Evolutionary conservation across 495 filamentous ascomycete species (phyloP).

Genomic region (Rhizodiscina lignyota): DNA sequence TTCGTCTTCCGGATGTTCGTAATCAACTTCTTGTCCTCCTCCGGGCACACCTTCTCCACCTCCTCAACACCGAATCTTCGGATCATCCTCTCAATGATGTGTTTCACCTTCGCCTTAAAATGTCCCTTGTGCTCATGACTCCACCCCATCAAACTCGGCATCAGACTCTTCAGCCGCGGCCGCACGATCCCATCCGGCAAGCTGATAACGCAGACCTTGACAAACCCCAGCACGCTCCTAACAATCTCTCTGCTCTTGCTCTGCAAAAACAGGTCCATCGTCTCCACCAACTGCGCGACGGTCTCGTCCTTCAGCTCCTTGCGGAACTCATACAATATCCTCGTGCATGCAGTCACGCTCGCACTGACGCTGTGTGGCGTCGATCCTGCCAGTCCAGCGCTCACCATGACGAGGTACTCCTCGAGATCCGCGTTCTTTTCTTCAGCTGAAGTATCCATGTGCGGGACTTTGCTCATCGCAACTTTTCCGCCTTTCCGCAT

Average conservation of each 20-base stretch:
- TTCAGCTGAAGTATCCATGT: conserved; percentile 71
- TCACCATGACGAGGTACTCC: conserved; percentile 97
- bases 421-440: conserved; percentile 61
- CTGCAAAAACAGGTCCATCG: conserved; percentile 85
- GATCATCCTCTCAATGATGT: conserved; percentile 86
- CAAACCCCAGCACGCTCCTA: conserved; percentile 78
- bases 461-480: conserved; percentile 64
- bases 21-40: conserved; percentile 77
- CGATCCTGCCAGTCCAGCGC: conserved; percentile 76
- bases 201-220: conserved; percentile 85
- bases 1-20: conserved; percentile 85
- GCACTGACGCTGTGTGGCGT: conserved; percentile 94
- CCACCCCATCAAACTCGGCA: conserved; percentile 89
- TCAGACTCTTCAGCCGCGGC: conserved; percentile 51
- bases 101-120: conserved; percentile 90
- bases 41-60: conserved; percentile 60
- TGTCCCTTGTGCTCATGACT: conserved; percentile 94
- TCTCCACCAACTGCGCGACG: conserved; percentile 66
- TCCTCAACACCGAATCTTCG: conserved; percentile 69
- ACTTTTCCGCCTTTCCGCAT: conserved; percentile 63
- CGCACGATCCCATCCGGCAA: conserved; percentile 60
- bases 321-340: conserved; percentile 81
- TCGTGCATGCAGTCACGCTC: conserved; percentile 77
- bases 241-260: conserved; percentile 95
- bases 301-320: conserved; percentile 36